A percentile compares a stretch with the other conserved stretches of the same genome.
These are phyloP conservation scores for Apiospora marii DNA, from an alignment of 2,329 filamentous ascomycete species.

Conservation along the genomic window DNA sequence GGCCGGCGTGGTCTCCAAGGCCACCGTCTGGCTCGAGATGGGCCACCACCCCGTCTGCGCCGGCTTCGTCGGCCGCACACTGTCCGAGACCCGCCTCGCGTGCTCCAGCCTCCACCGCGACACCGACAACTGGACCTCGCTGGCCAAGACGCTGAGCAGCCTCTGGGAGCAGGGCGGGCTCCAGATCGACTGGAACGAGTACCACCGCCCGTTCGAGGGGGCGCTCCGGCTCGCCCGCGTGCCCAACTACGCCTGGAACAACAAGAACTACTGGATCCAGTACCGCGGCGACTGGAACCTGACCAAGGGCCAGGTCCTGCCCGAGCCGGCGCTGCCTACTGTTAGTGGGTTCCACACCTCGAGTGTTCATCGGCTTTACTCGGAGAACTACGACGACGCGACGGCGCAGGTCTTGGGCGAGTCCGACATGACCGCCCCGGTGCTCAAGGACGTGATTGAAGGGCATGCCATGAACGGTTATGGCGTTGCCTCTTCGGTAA, in stretches of 20 bases:
- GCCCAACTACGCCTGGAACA: conserved; percentile 75
- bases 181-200: conserved; percentile 75
- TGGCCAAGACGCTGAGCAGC: conserved; percentile 56
- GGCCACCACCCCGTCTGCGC: conserved; percentile 72
- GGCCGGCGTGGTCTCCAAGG: conserved; percentile 54
- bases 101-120: conserved; percentile 61
- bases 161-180: conserved; percentile 66
- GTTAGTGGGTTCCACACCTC: background rate
- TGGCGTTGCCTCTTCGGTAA: conserved; percentile 46
- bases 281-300: conserved; percentile 75
- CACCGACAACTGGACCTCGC: conserved; percentile 64
- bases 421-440: background rate
- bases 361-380: background rate
- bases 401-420: conserved; percentile 38
- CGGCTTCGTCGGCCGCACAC: conserved; percentile 62
- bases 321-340: background rate
- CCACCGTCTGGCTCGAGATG: conserved; percentile 71
- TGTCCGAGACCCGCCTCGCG: conserved; percentile 45
- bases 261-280: conserved; percentile 74
- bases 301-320: conserved; percentile 56
- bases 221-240: conserved; percentile 62
- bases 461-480: conserved; percentile 52
- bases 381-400: background rate
- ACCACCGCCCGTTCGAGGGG: conserved; percentile 59
- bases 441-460: conserved; percentile 3